phyloP scores from a whole-genome alignment of 2,329 filamentous ascomycete species.

The Gnomoniopsis sp. region DNA sequence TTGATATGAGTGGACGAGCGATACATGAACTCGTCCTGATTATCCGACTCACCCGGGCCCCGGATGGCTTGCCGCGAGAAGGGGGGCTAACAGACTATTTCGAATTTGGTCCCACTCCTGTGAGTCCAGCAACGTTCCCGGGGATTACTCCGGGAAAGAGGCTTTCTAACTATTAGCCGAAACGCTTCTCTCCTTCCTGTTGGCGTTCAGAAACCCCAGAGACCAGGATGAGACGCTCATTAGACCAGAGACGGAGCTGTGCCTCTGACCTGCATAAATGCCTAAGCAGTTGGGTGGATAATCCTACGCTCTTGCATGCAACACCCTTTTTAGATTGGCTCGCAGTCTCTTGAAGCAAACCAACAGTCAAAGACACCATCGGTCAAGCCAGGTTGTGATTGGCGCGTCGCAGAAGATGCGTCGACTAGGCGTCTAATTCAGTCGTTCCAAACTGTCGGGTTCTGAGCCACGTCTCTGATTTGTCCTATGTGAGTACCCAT shows the following conservation, averaged over 20 bases:
- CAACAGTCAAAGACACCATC: slow-evolving; percentile 7
- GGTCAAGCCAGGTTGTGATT: neutral
- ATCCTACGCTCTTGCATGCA: neutral
- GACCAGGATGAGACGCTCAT: neutral
- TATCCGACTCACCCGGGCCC: no score
- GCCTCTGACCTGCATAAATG: neutral
- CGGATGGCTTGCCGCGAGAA: no score
- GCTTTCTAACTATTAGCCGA: no score
- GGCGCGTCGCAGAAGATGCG: neutral
- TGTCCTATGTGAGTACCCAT: neutral
- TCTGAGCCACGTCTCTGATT: neutral
- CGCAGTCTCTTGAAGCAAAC: neutral
- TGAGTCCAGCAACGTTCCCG: no score
- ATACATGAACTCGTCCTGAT: no score
- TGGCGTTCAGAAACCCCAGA: no score
- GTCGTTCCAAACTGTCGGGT: slow-evolving; percentile 5
- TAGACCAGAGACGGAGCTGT: neutral
- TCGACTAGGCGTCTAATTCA: slow-evolving; percentile 2
- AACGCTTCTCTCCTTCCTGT: no score
- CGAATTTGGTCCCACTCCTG: no score
- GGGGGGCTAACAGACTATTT: no score
- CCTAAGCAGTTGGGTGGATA: neutral
- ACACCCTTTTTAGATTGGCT: slow-evolving; percentile 6
- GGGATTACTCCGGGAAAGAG: no score
- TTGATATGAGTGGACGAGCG: no score